Percentiles rank a stretch among this genome's conserved stretches.
phyloP scores from a whole-genome alignment of 148 eudicot genomes.

The Camellia japonica region DNA sequence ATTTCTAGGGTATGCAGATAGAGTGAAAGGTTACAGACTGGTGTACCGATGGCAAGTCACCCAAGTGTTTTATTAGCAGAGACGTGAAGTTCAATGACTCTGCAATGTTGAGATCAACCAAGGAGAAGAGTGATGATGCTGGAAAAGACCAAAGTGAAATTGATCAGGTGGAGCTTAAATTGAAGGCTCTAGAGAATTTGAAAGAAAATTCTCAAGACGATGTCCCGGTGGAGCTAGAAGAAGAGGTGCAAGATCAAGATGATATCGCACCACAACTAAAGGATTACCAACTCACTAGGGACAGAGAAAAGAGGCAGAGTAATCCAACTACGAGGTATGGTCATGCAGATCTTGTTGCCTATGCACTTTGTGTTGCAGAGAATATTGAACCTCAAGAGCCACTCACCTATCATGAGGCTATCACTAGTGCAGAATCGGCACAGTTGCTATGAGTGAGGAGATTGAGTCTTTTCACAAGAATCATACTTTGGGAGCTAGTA shows the following conservation, averaged over 20 bases:
- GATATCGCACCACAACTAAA: background rate
- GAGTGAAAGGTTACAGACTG: background rate
- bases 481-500: constrained; percentile 4
- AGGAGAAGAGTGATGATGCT: background rate
- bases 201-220: too few relatives aligned
- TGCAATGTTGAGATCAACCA: background rate
- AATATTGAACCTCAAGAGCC: background rate
- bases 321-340: background rate
- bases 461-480: constrained; percentile 4
- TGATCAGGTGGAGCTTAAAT: background rate
- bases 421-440: background rate
- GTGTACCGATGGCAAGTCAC: background rate
- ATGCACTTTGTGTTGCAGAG: background rate
- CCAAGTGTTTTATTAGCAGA: background rate
- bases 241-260: background rate
- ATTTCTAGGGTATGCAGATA: background rate
- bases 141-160: background rate
- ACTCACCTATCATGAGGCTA: background rate
- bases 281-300: background rate
- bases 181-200: too few relatives aligned
- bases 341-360: background rate
- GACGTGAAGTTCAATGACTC: background rate
- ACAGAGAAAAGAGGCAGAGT: background rate
- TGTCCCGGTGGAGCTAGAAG: too few relatives aligned
- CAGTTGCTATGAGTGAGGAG: constrained; percentile 6